Conservation (phyloP, 2,329 filamentous ascomycete genomes). For the Elsinoe ampelina region DNA sequence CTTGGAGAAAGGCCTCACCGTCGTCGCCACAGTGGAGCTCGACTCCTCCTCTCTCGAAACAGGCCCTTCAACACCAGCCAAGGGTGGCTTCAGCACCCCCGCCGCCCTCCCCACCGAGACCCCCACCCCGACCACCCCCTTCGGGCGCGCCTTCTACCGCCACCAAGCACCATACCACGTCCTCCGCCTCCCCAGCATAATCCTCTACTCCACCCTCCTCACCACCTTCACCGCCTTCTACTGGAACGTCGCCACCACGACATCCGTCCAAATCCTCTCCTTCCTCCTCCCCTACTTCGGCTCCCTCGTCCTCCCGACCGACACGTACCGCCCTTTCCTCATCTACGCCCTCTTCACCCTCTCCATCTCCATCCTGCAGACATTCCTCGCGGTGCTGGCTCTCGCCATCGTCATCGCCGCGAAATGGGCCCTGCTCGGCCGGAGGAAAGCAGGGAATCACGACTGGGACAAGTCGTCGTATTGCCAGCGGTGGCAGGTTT, state of each 20-base stretch:
- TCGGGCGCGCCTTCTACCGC: conserved; percentile 49
- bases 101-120: not conserved
- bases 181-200: conserved; percentile 39
- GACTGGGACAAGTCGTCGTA: conserved; percentile 50
- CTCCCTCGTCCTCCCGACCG: conserved; percentile 13
- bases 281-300: conserved; percentile 26
- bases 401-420: conserved; percentile 36
- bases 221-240: conserved; percentile 40
- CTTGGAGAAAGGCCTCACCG: conserved; percentile 1
- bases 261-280: conserved; percentile 40
- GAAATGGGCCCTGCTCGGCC: conserved; percentile 47
- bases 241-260: conserved; percentile 44
- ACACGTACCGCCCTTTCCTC: conserved; percentile 26
- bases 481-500: conserved; percentile 51
- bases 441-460: conserved; percentile 43
- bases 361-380: conserved; percentile 36
- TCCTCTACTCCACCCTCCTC: conserved; percentile 41
- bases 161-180: conserved; percentile 44
- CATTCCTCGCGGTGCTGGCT: conserved; percentile 36
- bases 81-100: not conserved
- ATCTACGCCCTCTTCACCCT: conserved; percentile 35
- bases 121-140: conserved; percentile 30
- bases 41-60: not conserved
- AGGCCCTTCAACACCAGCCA: not conserved
- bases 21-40: not conserved